Base-by-base conservation (phyloP, 768 basidiomycete genomes). In the Hygrophoropsis aurantiaca region DNA sequence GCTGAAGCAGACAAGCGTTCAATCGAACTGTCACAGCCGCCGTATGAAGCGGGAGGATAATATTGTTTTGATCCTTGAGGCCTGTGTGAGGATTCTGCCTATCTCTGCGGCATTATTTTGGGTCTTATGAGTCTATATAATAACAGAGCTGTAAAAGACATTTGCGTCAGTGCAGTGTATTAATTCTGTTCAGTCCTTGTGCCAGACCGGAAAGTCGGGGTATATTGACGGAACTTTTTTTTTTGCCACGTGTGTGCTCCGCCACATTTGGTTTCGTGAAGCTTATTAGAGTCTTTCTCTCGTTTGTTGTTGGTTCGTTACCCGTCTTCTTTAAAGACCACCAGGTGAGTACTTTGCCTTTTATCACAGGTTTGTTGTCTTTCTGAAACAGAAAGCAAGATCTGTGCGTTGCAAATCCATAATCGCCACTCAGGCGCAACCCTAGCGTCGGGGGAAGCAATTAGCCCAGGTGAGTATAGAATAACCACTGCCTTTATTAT, bases 111-210 rank as follows among this genome's bases (percentile, higher is more conserved):
- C 6, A 7, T 6, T 30, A 30, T 30, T 30, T 30, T 7, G 27
- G 27, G 27, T n/a, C 27, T 6, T 54, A 58, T 50, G 59, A 51
- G 56, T 62, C 60, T 50, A 27, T 46, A 62, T 52, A 60, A 53
- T 46, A 30, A 13, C 27, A 30, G 27, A 7, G 6, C 27, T 30
- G 27, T 30, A 30, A 30, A 30, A 30, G 27, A 7, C 7, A 6
- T 30, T 30, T n/a, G n/a, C n/a, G 27, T 30, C 27, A 30, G 27
- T 30, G 27, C 27, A 30, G 27, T 30, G 27, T 13, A 30, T n/a
- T n/a, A n/a, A n/a, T n/a, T n/a, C n/a, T n/a, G n/a, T n/a, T n/a
- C n/a, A n/a, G n/a, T n/a, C n/a, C n/a, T n/a, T n/a, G n/a, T 7
- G 13, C 27, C 27, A 30, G 7, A 30, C 7, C 27, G 27, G 27